Percentiles rank a stretch among this genome's conserved stretches.
Evolutionary conservation across 176 grass and related monocot genomes (phyloP).

Genomic region (Secale cereale): DNA sequence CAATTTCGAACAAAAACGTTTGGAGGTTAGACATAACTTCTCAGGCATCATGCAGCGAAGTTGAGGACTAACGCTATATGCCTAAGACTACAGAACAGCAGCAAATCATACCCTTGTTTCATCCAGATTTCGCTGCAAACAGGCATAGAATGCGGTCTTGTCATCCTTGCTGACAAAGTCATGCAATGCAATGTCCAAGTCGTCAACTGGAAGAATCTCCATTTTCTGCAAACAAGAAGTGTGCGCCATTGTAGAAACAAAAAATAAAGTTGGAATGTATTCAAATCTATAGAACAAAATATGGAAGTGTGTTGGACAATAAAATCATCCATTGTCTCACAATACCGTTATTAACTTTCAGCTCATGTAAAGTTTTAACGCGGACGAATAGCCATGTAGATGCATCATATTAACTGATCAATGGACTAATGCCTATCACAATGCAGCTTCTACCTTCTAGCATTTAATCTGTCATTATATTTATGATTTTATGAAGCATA

Average conservation of each 20-base stretch:
- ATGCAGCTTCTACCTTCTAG: neutral
- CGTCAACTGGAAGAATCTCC: slow-evolving; percentile 96
- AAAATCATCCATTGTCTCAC: slow-evolving; percentile 3
- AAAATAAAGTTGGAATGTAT: neutral
- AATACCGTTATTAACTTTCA: neutral
- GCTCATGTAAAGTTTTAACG: neutral
- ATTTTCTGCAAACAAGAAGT: slow-evolving; percentile 68
- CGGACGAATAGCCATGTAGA: neutral
- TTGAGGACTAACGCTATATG: slow-evolving; percentile 2
- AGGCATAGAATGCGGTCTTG: slow-evolving; percentile 80
- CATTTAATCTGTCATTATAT: slow-evolving; percentile 11
- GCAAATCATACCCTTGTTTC: slow-evolving; percentile 69
- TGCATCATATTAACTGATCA: neutral
- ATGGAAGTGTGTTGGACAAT: neutral
- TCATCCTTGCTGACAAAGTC: slow-evolving; percentile 99
- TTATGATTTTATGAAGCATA: neutral
- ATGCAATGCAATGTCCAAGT: slow-evolving; percentile 96
- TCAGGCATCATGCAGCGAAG: slow-evolving; percentile 8
- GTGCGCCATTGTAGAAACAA: neutral
- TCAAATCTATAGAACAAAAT: slow-evolving; percentile 10
- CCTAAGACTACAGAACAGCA: neutral
- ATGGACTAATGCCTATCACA: neutral
- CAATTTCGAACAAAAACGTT: slow-evolving; percentile 27
- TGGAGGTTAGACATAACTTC: slow-evolving; percentile 11
- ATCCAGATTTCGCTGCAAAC: slow-evolving; percentile 82